A percentile compares a stretch with the other conserved stretches of the same genome.
phyloP scores from a whole-genome alignment of 768 basidiomycete genomes.

The Phallus indusiatus region DNA sequence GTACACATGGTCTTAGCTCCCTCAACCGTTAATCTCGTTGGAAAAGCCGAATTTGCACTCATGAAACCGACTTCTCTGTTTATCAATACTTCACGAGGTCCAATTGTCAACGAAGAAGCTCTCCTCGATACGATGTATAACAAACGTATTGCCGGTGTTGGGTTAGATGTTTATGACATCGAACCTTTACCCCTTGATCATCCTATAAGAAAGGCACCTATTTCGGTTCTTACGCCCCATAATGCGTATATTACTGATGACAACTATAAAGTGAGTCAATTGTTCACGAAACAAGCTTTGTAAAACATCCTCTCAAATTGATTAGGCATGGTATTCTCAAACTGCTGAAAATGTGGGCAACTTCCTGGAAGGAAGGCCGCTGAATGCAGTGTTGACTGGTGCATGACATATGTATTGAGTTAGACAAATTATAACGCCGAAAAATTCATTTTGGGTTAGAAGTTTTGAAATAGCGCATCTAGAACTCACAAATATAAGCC shows the following conservation, averaged over 20 bases:
- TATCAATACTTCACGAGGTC: constrained; percentile 61
- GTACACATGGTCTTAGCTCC: constrained; percentile 51
- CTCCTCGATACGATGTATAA: constrained; percentile 38
- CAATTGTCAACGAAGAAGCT: constrained; percentile 50
- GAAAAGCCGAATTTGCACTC: constrained; percentile 33
- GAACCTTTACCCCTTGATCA: constrained; percentile 57
- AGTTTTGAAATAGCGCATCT: not conserved
- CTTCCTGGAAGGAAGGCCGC: not conserved
- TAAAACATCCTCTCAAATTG: not conserved
- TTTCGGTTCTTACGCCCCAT: constrained; percentile 55
- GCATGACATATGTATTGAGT: not conserved
- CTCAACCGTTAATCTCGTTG: constrained; percentile 40
- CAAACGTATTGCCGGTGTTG: constrained; percentile 46
- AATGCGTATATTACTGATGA: constrained; percentile 46
- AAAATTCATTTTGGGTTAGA: not conserved
- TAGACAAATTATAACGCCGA: not conserved
- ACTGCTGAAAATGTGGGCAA: not conserved
- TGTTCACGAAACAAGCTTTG: not conserved
- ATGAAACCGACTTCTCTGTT: constrained; percentile 53
- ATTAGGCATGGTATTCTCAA: not conserved
- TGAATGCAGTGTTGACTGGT: not conserved
- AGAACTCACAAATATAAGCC: not conserved
- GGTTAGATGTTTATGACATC: constrained; percentile 55
- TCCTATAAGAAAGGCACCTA: constrained; percentile 38
- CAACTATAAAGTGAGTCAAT: constrained; percentile 34